A percentile compares a stretch with the other conserved stretches of the same genome.
Conservation (phyloP, 1,139 yeast genomes). For the Blastobotrys raffinosifermentans region DNA sequence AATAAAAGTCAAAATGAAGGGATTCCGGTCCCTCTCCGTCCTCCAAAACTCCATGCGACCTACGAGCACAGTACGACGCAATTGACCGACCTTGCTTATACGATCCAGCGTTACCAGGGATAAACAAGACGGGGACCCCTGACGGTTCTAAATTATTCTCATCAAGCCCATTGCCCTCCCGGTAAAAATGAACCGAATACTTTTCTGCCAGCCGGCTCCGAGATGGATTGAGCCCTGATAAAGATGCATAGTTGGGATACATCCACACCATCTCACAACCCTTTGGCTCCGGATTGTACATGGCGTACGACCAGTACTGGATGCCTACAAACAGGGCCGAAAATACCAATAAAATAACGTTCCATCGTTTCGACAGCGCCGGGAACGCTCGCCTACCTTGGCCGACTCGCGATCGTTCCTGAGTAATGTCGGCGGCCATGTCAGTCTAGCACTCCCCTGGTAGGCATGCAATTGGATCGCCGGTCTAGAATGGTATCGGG, state of each 20-base stretch:
- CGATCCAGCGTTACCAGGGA: slow-evolving; percentile 98
- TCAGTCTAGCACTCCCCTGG: too few species aligned
- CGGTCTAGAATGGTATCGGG: too few species aligned
- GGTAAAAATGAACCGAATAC: slow-evolving; percentile 72
- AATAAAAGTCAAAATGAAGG: slow-evolving; percentile 43
- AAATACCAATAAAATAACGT: not conserved
- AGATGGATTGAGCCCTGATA: slow-evolving; percentile 48
- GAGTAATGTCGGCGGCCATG: not conserved
- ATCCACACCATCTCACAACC: slow-evolving; percentile 47
- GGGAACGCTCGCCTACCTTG: not conserved
- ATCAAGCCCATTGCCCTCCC: slow-evolving; percentile 50
- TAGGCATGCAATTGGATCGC: too few species aligned
- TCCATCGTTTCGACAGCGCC: not conserved
- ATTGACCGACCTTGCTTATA: slow-evolving; percentile 83
- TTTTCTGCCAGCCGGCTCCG: slow-evolving; percentile 73
- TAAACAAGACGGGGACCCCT: slow-evolving; percentile 85
- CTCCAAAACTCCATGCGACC: slow-evolving; percentile 44
- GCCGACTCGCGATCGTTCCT: not conserved
- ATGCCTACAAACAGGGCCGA: slow-evolving; percentile 8
- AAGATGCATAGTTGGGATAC: slow-evolving; percentile 18
- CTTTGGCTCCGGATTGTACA: slow-evolving; percentile 18
- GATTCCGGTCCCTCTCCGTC: slow-evolving; percentile 4
- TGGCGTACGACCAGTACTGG: slow-evolving; percentile 16
- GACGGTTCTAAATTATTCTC: slow-evolving; percentile 36
- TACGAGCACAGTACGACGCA: slow-evolving; percentile 58